phyloP scores from a whole-genome alignment of 805 yeast species.

The Geotrichum ghanense region DNA sequence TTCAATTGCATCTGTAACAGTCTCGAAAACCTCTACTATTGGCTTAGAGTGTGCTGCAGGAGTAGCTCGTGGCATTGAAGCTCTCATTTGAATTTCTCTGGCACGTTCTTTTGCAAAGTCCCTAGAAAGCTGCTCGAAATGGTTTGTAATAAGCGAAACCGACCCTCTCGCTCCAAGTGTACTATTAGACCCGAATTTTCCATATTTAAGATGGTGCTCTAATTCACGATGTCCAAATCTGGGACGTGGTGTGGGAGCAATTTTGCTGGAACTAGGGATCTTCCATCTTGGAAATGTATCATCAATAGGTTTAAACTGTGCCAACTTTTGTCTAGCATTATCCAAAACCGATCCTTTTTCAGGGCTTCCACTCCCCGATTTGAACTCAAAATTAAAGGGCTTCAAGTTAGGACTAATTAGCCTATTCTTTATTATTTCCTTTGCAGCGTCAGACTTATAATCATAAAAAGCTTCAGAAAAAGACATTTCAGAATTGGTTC shows the following conservation, averaged over 20 bases:
- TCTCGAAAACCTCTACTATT: conserved; percentile 79
- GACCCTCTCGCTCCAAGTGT: conserved; percentile 4
- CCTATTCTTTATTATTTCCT: neutral
- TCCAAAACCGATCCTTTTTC: neutral
- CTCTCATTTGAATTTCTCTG: conserved; percentile 53
- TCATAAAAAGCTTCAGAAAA: conserved; percentile 4
- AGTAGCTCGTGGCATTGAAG: conserved; percentile 48
- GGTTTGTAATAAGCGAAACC: conserved; percentile 38
- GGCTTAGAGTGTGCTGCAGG: conserved; percentile 73
- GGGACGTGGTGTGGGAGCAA: conserved; percentile 22
- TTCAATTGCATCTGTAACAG: conserved; percentile 79
- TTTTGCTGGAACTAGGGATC: neutral
- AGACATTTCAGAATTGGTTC: neutral
- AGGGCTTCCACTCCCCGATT: neutral
- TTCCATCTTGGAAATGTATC: neutral
- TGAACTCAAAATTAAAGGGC: neutral
- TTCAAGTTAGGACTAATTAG: neutral
- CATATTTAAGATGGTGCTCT: conserved; percentile 1
- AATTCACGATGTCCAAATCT: neutral
- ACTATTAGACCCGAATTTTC: neutral
- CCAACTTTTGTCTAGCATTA: neutral
- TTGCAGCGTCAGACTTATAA: neutral
- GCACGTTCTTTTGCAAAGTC: conserved; percentile 88
- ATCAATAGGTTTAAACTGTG: neutral
- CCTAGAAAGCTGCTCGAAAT: conserved; percentile 65